Percentiles rank a stretch among this genome's conserved stretches.
phyloP scores from a whole-genome alignment of 164 flowering plant genomes.

The Santalum album region DNA sequence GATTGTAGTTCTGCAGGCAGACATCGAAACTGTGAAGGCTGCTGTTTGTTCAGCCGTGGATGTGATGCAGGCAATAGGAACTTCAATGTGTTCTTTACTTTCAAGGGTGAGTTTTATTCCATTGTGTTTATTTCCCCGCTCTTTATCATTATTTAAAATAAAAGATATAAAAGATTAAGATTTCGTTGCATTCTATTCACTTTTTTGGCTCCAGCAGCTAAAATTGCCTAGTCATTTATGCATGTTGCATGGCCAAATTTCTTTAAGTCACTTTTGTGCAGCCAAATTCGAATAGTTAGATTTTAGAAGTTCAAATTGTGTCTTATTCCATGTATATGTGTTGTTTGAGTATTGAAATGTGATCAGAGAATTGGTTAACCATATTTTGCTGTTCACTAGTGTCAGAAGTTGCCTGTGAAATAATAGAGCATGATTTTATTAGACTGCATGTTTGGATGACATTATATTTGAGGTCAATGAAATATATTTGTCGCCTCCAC shows the following conservation, averaged over 20 bases:
- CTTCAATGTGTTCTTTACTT: slow-evolving; percentile 52
- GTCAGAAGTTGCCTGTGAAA: neutral
- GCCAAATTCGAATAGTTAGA: too few species aligned
- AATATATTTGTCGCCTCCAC: neutral
- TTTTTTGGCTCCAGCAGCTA: too few species aligned
- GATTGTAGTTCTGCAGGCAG: slow-evolving; percentile 45
- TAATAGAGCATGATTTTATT: neutral
- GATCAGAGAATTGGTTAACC: too few species aligned
- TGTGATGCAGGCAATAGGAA: slow-evolving; percentile 79
- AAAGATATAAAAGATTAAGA: too few species aligned
- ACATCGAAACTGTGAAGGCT: slow-evolving; percentile 45
- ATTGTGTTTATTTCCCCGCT: neutral
- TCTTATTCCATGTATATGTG: too few species aligned
- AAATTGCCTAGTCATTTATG: too few species aligned
- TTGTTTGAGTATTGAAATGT: too few species aligned
- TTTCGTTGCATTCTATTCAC: too few species aligned
- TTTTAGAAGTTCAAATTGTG: too few species aligned
- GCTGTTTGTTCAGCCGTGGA: slow-evolving; percentile 74
- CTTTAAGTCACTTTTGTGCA: too few species aligned
- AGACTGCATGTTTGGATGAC: neutral
- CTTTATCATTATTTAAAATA: neutral
- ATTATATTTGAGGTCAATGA: neutral
- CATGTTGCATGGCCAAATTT: too few species aligned
- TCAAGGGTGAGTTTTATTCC: slow-evolving; percentile 42
- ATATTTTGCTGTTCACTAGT: neutral